phyloP scores from a whole-genome alignment of 495 filamentous ascomycete genomes.

The Penicillium psychrofluorescens region DNA sequence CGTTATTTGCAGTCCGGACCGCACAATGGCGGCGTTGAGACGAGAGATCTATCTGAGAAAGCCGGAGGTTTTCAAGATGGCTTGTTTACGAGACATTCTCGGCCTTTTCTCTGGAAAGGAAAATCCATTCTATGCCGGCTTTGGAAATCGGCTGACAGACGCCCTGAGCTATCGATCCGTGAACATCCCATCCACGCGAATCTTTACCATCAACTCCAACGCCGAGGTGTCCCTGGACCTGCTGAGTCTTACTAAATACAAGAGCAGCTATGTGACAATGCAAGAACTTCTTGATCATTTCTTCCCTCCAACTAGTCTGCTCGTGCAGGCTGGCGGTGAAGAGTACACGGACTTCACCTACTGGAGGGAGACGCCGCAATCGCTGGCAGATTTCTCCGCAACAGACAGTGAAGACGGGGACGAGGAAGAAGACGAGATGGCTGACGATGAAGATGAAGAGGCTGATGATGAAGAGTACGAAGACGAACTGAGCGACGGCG shows the following conservation, averaged over 20 bases:
- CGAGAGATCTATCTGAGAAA: constrained; percentile 94
- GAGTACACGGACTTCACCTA: constrained; percentile 86
- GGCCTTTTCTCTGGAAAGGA: constrained; percentile 73
- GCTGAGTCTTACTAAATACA: constrained; percentile 86
- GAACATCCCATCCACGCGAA: constrained; percentile 85
- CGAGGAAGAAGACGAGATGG: constrained; percentile 34
- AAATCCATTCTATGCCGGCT: constrained; percentile 91
- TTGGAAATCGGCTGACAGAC: constrained; percentile 94
- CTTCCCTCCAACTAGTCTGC: constrained; percentile 74
- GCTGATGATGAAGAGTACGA: constrained; percentile 35
- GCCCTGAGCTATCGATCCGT: constrained; percentile 93
- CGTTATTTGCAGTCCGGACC: constrained; percentile 89
- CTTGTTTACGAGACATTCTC: constrained; percentile 87
- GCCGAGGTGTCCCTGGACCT: constrained; percentile 93
- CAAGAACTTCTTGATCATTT: constrained; percentile 93
- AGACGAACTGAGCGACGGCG: constrained; percentile 30
- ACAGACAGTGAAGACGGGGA: constrained; percentile 60
- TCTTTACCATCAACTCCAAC: constrained; percentile 99
- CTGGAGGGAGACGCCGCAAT: constrained; percentile 69
- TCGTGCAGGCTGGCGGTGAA: constrained; percentile 72
- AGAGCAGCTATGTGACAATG: constrained; percentile 96
- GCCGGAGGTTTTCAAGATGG: constrained; percentile 99
- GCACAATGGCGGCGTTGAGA: constrained; percentile 90
- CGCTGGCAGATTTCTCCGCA: constrained; percentile 71
- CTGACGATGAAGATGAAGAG: constrained; percentile 31